Percentiles rank a stretch among this genome's conserved stretches.
These are phyloP conservation scores for Phialophora tarda DNA, from an alignment of 2,329 filamentous ascomycete species.

Conservation along the genomic window DNA sequence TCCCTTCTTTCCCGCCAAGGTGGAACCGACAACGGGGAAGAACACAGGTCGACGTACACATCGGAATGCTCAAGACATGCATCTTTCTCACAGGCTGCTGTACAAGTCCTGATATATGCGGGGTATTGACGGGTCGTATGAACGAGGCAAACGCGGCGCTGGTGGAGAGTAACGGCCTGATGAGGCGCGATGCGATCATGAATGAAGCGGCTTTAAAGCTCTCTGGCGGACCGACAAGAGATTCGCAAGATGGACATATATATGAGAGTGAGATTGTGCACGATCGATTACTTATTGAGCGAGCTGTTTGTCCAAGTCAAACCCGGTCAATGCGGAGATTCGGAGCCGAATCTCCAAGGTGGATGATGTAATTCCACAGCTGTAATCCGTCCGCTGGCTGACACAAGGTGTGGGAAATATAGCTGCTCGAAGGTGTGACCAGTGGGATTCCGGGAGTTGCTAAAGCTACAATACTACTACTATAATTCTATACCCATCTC, in stretches of 20 bases:
- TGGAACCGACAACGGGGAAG: conserved; percentile 1
- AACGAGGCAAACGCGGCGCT: conserved; percentile 28
- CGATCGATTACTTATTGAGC: background rate
- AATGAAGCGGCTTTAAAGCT: conserved; percentile 9
- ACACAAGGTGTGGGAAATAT: no score
- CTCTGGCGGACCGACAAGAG: background rate
- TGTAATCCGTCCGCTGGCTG: background rate
- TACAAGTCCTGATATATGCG: conserved; percentile 20
- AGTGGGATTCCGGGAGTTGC: background rate
- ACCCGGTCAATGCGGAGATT: conserved; percentile 2
- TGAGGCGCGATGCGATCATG: conserved; percentile 35
- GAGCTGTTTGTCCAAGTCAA: background rate
- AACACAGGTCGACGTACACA: conserved; percentile 51
- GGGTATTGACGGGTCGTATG: conserved; percentile 32
- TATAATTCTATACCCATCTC: conserved; percentile 7
- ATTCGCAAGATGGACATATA: background rate
- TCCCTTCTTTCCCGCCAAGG: background rate
- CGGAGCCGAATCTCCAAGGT: background rate
- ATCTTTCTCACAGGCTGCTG: conserved; percentile 43
- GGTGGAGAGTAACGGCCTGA: conserved; percentile 32
- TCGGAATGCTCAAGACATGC: conserved; percentile 60
- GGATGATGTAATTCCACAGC: background rate
- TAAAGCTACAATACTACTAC: background rate
- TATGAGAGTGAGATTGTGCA: background rate
- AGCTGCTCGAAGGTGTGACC: background rate